These are phyloP conservation scores for Rubus parviflorus DNA, from an alignment of 306 rosid species.

Conservation along the genomic window DNA sequence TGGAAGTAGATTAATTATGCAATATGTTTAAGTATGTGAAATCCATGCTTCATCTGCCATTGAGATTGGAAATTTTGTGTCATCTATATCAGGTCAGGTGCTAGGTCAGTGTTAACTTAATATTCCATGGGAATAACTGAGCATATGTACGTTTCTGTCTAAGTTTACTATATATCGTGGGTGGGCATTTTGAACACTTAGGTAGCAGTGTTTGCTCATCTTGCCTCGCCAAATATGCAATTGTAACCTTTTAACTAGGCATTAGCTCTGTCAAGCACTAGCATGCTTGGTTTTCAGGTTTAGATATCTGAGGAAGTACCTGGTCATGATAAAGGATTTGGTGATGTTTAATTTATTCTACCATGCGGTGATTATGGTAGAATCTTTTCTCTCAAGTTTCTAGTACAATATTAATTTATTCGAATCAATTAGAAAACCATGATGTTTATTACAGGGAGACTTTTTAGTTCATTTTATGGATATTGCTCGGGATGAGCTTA, in stretches of 20 bases:
- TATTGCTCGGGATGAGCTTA: slow-evolving; percentile 87
- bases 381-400: slow-evolving; percentile 8
- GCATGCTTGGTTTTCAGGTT: neutral
- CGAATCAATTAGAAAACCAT: neutral
- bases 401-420: slow-evolving; percentile 21
- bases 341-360: neutral
- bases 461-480: slow-evolving; percentile 99
- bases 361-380: neutral
- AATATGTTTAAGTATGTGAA: neutral
- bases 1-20: neutral
- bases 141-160: neutral
- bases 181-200: neutral
- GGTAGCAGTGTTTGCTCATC: neutral
- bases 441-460: slow-evolving; percentile 71
- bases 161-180: neutral
- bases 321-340: neutral
- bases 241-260: neutral
- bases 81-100: neutral
- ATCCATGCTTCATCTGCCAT: slow-evolving; percentile 5
- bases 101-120: neutral
- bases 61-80: neutral
- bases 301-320: neutral
- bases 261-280: neutral
- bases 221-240: neutral
- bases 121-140: neutral